A percentile compares a stretch with the other conserved stretches of the same genome.
These are phyloP conservation scores for Helotiales sp. DNA, from an alignment of 2,329 filamentous ascomycete species.

Conservation along the genomic window DNA sequence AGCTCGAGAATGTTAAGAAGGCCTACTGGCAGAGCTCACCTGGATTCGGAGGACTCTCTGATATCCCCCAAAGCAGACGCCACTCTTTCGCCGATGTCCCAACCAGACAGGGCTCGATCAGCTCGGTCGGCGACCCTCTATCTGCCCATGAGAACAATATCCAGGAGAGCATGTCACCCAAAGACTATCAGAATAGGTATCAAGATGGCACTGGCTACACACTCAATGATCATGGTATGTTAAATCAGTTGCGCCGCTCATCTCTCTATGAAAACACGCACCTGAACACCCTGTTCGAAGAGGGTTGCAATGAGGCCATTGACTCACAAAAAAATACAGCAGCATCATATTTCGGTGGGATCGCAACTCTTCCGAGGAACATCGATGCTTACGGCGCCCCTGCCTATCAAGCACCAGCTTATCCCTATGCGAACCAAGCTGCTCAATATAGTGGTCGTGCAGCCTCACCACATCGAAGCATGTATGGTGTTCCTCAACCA, in stretches of 20 bases:
- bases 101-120: slow-evolving; percentile 66
- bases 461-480: slow-evolving; percentile 64
- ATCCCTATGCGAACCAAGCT: slow-evolving; percentile 35
- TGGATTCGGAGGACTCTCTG: slow-evolving; percentile 65
- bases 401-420: slow-evolving; percentile 31
- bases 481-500: slow-evolving; percentile 65
- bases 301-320: slow-evolving; percentile 15
- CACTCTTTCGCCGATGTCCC: slow-evolving; percentile 79
- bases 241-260: slow-evolving; percentile 1
- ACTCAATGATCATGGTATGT: slow-evolving; percentile 44
- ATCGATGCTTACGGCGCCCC: slow-evolving; percentile 31
- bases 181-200: slow-evolving; percentile 40
- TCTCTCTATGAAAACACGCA: slow-evolving; percentile 19
- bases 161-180: slow-evolving; percentile 40
- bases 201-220: slow-evolving; percentile 39
- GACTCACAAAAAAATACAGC: slow-evolving; percentile 33
- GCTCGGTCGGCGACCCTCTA: slow-evolving; percentile 60
- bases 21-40: slow-evolving; percentile 74
- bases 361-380: slow-evolving; percentile 35
- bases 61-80: slow-evolving; percentile 74
- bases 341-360: slow-evolving; percentile 43
- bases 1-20: slow-evolving; percentile 68
- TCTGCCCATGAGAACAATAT: slow-evolving; percentile 43
- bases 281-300: slow-evolving; percentile 19
- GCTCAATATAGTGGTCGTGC: slow-evolving; percentile 48